A percentile compares a stretch with the other conserved stretches of the same genome.
These are phyloP conservation scores for Erodium texanum DNA, from an alignment of 441 rosid species.

Conservation along the genomic window DNA sequence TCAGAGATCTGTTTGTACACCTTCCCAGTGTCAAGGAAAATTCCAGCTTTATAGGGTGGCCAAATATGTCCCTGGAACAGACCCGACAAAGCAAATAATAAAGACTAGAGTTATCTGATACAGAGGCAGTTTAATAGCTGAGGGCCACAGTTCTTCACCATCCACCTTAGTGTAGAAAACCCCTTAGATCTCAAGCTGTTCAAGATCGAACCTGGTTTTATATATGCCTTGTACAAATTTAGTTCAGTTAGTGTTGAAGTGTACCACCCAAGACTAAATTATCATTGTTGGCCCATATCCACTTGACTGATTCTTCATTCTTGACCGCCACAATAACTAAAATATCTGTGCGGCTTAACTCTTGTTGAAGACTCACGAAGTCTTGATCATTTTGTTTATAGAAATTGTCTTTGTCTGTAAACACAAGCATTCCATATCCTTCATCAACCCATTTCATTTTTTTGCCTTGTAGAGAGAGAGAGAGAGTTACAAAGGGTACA, in stretches of 20 bases:
- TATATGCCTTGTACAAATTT: constrained; percentile 75
- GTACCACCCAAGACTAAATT: no score
- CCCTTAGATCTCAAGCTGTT: constrained; percentile 83
- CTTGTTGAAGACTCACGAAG: constrained; percentile 23
- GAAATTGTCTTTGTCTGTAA: constrained; percentile 39
- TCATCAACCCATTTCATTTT: constrained; percentile 83
- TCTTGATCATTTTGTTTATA: constrained; percentile 22
- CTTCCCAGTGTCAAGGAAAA: no score
- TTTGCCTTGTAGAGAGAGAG: constrained; percentile 36
- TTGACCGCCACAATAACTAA: constrained; percentile 49
- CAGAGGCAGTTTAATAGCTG: constrained; percentile 68
- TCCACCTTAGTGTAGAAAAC: constrained; percentile 69
- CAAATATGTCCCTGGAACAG: no score
- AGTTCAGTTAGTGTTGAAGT: no score
- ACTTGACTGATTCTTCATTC: constrained; percentile 42
- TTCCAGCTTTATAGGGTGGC: no score
- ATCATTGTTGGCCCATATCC: constrained; percentile 41
- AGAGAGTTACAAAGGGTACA: not conserved
- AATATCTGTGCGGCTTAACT: constrained; percentile 43
- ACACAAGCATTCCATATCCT: constrained; percentile 57
- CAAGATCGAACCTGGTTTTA: constrained; percentile 60
- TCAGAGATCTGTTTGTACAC: no score
- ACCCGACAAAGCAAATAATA: no score
- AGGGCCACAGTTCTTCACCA: constrained; percentile 70
- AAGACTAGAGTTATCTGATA: no score